Conservation (phyloP, 257 asterid genomes). For the Solanum peruvianum region DNA sequence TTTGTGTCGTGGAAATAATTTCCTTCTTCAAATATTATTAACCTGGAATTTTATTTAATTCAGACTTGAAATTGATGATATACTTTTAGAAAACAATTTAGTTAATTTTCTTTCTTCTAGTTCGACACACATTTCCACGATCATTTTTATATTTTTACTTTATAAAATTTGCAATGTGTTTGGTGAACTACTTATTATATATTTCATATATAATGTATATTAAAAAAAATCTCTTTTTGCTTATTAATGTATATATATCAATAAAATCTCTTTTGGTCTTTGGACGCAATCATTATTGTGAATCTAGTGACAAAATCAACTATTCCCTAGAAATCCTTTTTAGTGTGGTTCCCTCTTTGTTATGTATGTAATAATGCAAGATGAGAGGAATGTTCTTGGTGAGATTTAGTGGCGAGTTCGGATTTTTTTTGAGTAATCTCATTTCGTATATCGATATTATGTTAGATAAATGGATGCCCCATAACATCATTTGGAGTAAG, state of each 20-base stretch:
- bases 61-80: neutral
- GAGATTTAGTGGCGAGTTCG: neutral
- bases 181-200: neutral
- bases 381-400: neutral
- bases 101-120: neutral
- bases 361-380: neutral
- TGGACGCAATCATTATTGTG: neutral
- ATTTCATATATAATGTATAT: neutral
- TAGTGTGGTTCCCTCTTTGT: neutral
- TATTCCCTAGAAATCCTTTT: neutral
- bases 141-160: neutral
- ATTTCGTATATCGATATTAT: neutral
- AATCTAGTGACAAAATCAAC: neutral
- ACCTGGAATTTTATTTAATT: neutral
- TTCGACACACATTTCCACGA: neutral
- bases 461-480: neutral
- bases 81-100: neutral
- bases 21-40: neutral
- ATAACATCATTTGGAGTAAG: neutral
- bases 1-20: neutral
- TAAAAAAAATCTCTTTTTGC: neutral
- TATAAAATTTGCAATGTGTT: neutral
- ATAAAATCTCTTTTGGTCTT: neutral
- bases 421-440: rapidly evolving
- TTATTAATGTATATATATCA: neutral